These are phyloP conservation scores for Globisporangium canariense DNA, from an alignment of 352 stramenopile genomes.

Conservation along the genomic window DNA sequence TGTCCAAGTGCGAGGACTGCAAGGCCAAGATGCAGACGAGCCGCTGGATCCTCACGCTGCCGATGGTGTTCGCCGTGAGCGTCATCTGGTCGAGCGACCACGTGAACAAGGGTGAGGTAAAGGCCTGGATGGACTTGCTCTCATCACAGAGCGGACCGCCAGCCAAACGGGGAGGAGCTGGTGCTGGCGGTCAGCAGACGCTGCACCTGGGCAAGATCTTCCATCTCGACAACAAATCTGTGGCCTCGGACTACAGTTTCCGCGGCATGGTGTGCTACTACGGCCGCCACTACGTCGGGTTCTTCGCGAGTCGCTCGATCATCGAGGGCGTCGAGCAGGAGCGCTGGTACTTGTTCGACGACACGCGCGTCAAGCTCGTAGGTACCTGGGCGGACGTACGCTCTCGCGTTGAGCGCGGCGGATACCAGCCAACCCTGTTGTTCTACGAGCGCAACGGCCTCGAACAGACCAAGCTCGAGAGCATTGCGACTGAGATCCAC, in stretches of 20 bases:
- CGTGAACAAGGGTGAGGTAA: conserved; percentile 65
- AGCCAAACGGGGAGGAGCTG: not conserved
- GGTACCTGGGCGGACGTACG: conserved; percentile 73
- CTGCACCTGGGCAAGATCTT: conserved; percentile 74
- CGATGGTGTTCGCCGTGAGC: conserved; percentile 83
- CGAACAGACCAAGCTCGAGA: conserved; percentile 54
- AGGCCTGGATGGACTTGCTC: conserved; percentile 65
- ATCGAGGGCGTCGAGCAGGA: conserved; percentile 50
- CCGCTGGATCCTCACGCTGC: conserved; percentile 77
- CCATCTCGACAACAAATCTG: conserved; percentile 40
- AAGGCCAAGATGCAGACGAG: conserved; percentile 48
- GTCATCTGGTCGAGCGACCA: conserved; percentile 78
- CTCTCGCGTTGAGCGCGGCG: conserved; percentile 64
- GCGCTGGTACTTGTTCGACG: conserved; percentile 82
- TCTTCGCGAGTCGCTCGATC: conserved; percentile 71
- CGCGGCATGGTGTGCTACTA: conserved; percentile 86
- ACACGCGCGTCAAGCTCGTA: conserved; percentile 76
- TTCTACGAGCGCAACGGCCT: conserved; percentile 82
- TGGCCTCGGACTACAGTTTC: conserved; percentile 57
- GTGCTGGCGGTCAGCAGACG: conserved; percentile 29
- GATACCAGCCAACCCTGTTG: conserved; percentile 78
- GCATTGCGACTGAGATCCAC: conserved; percentile 66
- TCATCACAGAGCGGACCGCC: conserved; percentile 37
- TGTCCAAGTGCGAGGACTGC: conserved; percentile 43
- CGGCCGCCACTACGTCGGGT: conserved; percentile 80